Evolutionary conservation across 257 asterid species (phyloP), one percentile per base, ranked within the genome.

Genomic region (Galeopsis tetrahit): DNA sequence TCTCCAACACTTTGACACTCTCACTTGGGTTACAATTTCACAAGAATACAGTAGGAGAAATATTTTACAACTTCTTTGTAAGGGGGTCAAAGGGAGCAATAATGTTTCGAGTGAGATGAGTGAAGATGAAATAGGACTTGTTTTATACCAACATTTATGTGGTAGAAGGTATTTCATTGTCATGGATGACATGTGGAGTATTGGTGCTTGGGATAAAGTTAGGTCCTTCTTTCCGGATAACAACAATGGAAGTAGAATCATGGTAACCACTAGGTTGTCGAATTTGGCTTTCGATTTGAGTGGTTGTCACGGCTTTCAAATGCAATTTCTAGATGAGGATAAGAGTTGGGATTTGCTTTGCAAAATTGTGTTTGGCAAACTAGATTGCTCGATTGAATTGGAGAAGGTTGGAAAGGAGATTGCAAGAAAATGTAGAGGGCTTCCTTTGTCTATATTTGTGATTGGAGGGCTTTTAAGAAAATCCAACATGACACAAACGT

Each of bases 341-440:
- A 13, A 56, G 38, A 53, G 75, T 70, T 70, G 75, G 75, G 3
- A 13, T 11, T 7, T 70, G 4, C 32, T 70, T 6, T 15, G 59
- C 6, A 1, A 5, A 6, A 52, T 15, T 52, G 59, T 52, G 59
- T 52, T 52, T 15, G 59, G 32, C 10, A 52, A 52, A n/a, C 1
- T n/a, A 51, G 28, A 7, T n/a, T 51, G 59, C 10, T 32, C 33
- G 2, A 15, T 14, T 14, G 33, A 52, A 51, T 17, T 51, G 10
- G 31, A 51, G 57, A 51, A 51, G 9, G 14, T 51, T 51, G 57
- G 57, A 5, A n/a, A 14, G 31, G 28, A 51, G 57, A 51, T 51
- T 14, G 65, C 74, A n/a, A 70, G 31, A 11, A 70, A 14, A 38
- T 70, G 66, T 39, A 55, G 35, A 52, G 74, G 74, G 39, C 74